Percentiles rank a stretch among this genome's conserved stretches.
Evolutionary conservation across 352 stramenopile species (phyloP).

Genomic region (Globisporangium viniferum): DNA sequence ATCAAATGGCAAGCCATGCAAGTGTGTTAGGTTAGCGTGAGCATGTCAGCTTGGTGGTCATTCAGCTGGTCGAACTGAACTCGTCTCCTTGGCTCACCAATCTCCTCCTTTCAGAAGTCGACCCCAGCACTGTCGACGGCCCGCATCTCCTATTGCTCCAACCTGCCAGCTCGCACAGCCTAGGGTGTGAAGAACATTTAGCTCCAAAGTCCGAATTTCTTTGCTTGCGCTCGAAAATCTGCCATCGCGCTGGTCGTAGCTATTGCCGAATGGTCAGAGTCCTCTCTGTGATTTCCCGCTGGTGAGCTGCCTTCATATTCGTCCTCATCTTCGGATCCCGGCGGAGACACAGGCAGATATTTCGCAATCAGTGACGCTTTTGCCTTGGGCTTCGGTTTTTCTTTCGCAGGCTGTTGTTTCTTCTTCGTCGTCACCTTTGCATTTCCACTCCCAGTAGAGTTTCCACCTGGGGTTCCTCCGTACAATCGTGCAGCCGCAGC

Average conservation of each 20-base stretch:
- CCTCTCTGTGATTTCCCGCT: not conserved
- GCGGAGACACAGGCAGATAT: not conserved
- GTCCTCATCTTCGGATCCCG: conserved; percentile 16
- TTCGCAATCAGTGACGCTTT: conserved; percentile 4
- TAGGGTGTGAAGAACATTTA: conserved; percentile 12
- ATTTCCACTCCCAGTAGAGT: not conserved
- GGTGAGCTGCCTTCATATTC: conserved; percentile 11
- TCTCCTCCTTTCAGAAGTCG: not conserved
- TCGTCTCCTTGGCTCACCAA: not conserved
- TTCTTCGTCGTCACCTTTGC: not conserved
- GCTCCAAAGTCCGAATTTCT: conserved; percentile 44
- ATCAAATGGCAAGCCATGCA: not conserved
- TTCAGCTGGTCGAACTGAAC: not conserved
- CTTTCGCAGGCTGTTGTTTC: not conserved
- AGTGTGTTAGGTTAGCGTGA: not conserved
- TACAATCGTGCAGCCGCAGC: conserved; percentile 36
- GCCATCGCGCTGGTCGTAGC: conserved; percentile 18
- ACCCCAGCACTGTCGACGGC: not conserved
- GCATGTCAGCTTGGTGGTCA: not conserved
- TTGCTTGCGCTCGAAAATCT: conserved; percentile 37
- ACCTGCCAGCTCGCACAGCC: not conserved
- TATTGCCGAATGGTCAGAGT: not conserved
- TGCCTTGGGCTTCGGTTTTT: not conserved
- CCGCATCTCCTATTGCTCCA: not conserved
- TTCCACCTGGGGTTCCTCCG: conserved; percentile 2